Percentiles rank a stretch among this genome's conserved stretches.
These are phyloP conservation scores for Scleroderma citrinum DNA, from an alignment of 768 basidiomycete species.

Conservation along the genomic window DNA sequence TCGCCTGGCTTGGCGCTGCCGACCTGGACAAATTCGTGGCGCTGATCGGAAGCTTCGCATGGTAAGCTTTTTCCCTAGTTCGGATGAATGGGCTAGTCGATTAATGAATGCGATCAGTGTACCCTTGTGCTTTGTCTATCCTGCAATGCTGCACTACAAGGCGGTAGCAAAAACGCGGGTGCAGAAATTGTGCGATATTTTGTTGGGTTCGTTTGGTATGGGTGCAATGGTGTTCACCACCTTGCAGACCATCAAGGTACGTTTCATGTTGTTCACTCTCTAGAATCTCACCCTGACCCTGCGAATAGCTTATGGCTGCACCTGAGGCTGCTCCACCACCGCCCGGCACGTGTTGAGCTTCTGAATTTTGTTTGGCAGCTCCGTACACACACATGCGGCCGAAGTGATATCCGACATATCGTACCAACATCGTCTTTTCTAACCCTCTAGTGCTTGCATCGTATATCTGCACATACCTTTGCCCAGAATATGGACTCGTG, in stretches of 20 bases:
- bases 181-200: slow-evolving; percentile 63
- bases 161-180: slow-evolving; percentile 69
- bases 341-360: slow-evolving; percentile 26
- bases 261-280: slow-evolving; percentile 14
- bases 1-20: slow-evolving; percentile 77
- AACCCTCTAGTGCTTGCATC: no score
- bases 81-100: slow-evolving; percentile 1
- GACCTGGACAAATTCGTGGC: slow-evolving; percentile 96
- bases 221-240: slow-evolving; percentile 75
- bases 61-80: slow-evolving; percentile 43
- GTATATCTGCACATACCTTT: no score
- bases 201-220: slow-evolving; percentile 71
- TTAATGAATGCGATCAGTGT: slow-evolving; percentile 45
- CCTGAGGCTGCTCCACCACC: slow-evolving; percentile 38
- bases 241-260: slow-evolving; percentile 64
- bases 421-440: no score
- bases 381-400: no score
- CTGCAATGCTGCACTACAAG: slow-evolving; percentile 87
- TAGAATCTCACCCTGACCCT: slow-evolving; percentile 8
- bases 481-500: no score
- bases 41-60: slow-evolving; percentile 90
- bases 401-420: no score
- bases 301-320: slow-evolving; percentile 52
- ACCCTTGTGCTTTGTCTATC: slow-evolving; percentile 91
- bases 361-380: not conserved